phyloP scores from a whole-genome alignment of 768 basidiomycete genomes.

The button mushroom (Agaricus bisporus) region DNA sequence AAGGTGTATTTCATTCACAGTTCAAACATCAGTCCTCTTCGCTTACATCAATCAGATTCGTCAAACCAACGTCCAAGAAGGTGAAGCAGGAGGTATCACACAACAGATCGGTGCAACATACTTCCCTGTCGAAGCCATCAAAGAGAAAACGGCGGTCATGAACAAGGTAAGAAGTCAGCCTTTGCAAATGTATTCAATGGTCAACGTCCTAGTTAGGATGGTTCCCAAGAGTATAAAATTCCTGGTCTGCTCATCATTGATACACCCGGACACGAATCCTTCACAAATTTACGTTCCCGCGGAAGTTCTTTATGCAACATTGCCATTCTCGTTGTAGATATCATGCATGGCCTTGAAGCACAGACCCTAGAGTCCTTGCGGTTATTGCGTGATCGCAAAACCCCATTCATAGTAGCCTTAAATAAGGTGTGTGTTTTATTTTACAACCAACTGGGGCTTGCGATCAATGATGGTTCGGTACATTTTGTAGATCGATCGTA shows the following conservation, averaged over 20 bases:
- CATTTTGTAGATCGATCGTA: slow-evolving; percentile 79
- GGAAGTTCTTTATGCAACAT: slow-evolving; percentile 98
- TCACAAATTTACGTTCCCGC: slow-evolving; percentile 92
- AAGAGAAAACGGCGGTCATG: slow-evolving; percentile 88
- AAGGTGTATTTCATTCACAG: slow-evolving; percentile 50
- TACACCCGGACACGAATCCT: slow-evolving; percentile 98
- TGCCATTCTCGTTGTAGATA: slow-evolving; percentile 97
- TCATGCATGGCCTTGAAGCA: slow-evolving; percentile 98
- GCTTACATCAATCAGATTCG: slow-evolving; percentile 61
- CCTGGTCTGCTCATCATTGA: slow-evolving; percentile 96
- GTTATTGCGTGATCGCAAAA: slow-evolving; percentile 86
- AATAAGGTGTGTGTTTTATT: slow-evolving; percentile 64
- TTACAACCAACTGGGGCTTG: background rate
- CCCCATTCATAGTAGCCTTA: slow-evolving; percentile 96
- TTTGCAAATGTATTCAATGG: background rate
- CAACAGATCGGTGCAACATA: slow-evolving; percentile 99
- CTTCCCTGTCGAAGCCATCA: slow-evolving; percentile 95
- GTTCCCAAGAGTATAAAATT: slow-evolving; percentile 87
- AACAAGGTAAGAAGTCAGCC: slow-evolving; percentile 53
- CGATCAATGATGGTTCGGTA: slow-evolving; percentile 5
- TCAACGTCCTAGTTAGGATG: slow-evolving; percentile 43
- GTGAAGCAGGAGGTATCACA: slow-evolving; percentile 99
- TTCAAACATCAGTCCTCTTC: background rate
- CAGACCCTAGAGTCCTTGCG: slow-evolving; percentile 96
- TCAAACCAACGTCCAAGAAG: slow-evolving; percentile 99